Conservation (phyloP, 257 asterid genomes). For the Petunia secreta region DNA sequence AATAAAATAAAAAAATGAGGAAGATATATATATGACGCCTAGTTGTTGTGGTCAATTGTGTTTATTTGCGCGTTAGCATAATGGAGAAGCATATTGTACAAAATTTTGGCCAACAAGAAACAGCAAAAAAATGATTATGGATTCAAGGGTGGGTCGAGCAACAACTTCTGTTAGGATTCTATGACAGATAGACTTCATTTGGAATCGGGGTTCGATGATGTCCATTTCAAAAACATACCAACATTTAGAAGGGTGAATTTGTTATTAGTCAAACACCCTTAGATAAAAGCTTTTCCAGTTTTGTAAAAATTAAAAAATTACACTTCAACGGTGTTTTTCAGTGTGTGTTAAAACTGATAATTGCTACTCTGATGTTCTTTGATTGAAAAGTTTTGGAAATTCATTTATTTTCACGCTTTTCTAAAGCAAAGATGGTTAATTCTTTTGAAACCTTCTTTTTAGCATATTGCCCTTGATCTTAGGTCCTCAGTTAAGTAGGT, state of each 20-base stretch:
- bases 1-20: no score
- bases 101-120: not conserved
- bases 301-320: no score
- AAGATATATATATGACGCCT: conserved; percentile 12
- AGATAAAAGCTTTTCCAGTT: no score
- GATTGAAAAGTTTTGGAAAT: no score
- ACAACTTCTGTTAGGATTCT: conserved; percentile 10
- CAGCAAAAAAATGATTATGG: not conserved
- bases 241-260: no score
- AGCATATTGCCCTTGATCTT: not conserved
- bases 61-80: conserved; percentile 11
- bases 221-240: no score
- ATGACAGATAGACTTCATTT: not conserved
- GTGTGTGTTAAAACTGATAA: no score
- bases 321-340: no score
- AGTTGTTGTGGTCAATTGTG: not conserved
- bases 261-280: no score
- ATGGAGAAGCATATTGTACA: not conserved
- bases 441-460: not conserved
- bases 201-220: not conserved
- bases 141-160: not conserved
- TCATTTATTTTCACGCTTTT: no score
- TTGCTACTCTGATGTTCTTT: no score
- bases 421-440: no score
- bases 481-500: not conserved